Percentiles rank a stretch among this genome's conserved stretches.
phyloP scores from a whole-genome alignment of 768 basidiomycete genomes.

The Pisolithus albus region DNA sequence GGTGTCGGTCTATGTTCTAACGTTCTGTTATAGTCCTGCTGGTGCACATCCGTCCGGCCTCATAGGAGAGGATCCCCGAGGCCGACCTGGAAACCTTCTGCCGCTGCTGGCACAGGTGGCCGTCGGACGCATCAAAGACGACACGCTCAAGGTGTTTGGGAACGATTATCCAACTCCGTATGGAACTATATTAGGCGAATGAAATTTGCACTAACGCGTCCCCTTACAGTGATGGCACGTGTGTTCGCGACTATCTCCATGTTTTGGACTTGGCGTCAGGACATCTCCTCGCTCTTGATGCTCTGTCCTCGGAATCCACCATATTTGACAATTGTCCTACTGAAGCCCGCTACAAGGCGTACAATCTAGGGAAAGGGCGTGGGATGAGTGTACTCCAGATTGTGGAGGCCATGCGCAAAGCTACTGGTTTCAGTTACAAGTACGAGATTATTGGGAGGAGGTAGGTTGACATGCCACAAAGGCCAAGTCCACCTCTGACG shows the following conservation, averaged over 20 bases:
- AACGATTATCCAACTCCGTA: conserved; percentile 95
- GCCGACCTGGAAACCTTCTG: conserved; percentile 89
- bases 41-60: conserved; percentile 95
- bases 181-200: conserved; percentile 17
- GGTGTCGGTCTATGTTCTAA: neutral
- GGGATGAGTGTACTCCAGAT: conserved; percentile 94
- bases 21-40: conserved; percentile 59
- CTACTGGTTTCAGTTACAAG: conserved; percentile 82
- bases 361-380: conserved; percentile 92
- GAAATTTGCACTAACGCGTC: neutral
- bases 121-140: conserved; percentile 75
- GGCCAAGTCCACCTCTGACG: neutral
- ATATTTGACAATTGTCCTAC: conserved; percentile 48
- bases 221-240: conserved; percentile 76
- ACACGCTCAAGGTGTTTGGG: conserved; percentile 81
- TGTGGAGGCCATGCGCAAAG: conserved; percentile 88
- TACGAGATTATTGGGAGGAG: conserved; percentile 86
- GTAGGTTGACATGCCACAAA: conserved; percentile 38
- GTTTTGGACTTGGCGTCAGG: conserved; percentile 93
- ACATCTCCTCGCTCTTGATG: conserved; percentile 86
- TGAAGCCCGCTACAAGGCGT: conserved; percentile 76
- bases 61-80: conserved; percentile 95
- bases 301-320: conserved; percentile 53
- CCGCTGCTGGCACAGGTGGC: conserved; percentile 95
- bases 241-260: conserved; percentile 93